Percentiles rank a stretch among this genome's conserved stretches.
phyloP scores from a whole-genome alignment of 345 rosid species.

The Populus pruinosa region DNA sequence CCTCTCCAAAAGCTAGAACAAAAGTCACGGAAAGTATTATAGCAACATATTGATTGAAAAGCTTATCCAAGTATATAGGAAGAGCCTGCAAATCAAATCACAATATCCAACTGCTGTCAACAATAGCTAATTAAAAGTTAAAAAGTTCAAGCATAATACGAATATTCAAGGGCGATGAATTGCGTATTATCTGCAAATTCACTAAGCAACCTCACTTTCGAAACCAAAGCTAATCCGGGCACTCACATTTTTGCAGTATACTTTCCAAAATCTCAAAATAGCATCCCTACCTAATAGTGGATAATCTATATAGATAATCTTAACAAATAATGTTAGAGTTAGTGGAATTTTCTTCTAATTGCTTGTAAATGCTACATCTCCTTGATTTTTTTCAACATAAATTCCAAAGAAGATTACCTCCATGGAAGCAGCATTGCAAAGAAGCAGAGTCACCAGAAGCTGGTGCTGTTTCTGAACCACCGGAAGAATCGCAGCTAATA shows the following conservation, averaged over 20 bases:
- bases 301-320: neutral
- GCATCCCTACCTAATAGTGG: neutral
- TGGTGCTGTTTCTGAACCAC: slow-evolving; percentile 96
- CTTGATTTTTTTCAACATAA: neutral
- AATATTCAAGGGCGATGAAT: neutral
- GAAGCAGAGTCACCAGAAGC: slow-evolving; percentile 83
- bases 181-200: neutral
- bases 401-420: slow-evolving; percentile 48
- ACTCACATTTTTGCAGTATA: neutral
- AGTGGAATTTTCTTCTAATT: neutral
- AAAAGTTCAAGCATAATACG: neutral
- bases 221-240: neutral
- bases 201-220: neutral
- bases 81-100: slow-evolving; percentile 62
- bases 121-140: neutral
- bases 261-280: neutral
- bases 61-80: slow-evolving; percentile 85
- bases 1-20: slow-evolving; percentile 91
- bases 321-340: too few species aligned
- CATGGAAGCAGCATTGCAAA: slow-evolving; percentile 88
- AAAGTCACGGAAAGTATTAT: slow-evolving; percentile 87
- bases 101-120: neutral
- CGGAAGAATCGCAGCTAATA: slow-evolving; percentile 71
- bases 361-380: neutral
- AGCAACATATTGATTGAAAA: slow-evolving; percentile 88